Evolutionary conservation across 139 green algal genomes (phyloP).

Genomic region (Asterochloris sp.): DNA sequence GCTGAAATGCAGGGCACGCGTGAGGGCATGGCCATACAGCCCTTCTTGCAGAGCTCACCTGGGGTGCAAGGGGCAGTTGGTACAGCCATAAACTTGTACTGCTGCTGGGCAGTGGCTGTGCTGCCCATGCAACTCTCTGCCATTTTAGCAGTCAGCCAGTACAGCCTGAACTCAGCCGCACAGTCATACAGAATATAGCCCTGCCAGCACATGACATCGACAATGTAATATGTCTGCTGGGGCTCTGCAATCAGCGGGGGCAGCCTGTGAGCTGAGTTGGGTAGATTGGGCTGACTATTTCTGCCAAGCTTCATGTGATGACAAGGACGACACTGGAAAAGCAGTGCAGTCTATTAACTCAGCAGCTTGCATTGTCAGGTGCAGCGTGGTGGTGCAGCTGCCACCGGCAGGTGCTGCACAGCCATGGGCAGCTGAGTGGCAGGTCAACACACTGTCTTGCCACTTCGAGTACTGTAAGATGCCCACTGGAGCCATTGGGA

Average conservation of each 20-base stretch:
- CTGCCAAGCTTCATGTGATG: too few relatives aligned
- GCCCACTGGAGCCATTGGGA: too few relatives aligned
- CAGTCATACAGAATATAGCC: conserved; percentile 80
- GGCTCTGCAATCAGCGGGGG: not conserved
- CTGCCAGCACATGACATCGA: conserved; percentile 87
- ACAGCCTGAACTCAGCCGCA: conserved; percentile 78
- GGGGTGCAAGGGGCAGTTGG: conserved; percentile 22
- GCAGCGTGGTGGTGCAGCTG: not conserved
- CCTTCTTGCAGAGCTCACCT: conserved; percentile 11
- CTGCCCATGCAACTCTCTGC: conserved; percentile 33
- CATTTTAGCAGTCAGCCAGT: conserved; percentile 69
- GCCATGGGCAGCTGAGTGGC: too few relatives aligned
- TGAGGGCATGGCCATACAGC: not conserved
- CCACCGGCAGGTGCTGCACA: too few relatives aligned
- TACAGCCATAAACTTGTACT: conserved; percentile 29
- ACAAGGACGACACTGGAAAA: too few relatives aligned
- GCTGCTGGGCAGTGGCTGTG: conserved; percentile 7
- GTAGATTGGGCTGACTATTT: not conserved
- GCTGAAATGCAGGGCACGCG: not conserved
- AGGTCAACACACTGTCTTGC: too few relatives aligned
- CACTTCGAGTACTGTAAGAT: too few relatives aligned
- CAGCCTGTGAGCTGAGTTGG: too few relatives aligned
- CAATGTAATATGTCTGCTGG: conserved; percentile 38
- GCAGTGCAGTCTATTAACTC: too few relatives aligned
- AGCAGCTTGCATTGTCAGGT: too few relatives aligned